These are phyloP conservation scores for Coniella vitis DNA, from an alignment of 2,329 filamentous ascomycete species.

Conservation along the genomic window DNA sequence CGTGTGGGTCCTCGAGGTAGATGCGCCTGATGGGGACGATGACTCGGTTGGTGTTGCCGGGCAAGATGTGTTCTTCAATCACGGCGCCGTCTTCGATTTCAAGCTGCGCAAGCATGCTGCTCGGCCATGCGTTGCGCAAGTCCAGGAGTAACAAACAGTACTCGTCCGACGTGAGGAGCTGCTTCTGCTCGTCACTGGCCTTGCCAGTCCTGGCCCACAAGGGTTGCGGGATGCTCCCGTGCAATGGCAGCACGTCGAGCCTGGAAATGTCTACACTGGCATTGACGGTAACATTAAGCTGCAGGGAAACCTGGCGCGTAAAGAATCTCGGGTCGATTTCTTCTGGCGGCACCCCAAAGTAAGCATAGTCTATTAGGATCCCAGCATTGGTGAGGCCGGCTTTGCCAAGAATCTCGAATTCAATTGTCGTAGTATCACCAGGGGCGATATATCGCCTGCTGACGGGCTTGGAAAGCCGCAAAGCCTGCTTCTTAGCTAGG, in stretches of 20 bases:
- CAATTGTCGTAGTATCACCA: constrained; percentile 62
- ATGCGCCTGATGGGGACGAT: constrained; percentile 70
- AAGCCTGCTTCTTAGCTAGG: constrained; percentile 65
- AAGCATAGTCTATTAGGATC: constrained; percentile 80
- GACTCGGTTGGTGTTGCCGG: constrained; percentile 65
- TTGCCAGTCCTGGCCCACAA: constrained; percentile 47
- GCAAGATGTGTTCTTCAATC: constrained; percentile 53
- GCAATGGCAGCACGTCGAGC: constrained; percentile 71
- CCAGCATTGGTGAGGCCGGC: constrained; percentile 73
- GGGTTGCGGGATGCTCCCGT: constrained; percentile 54
- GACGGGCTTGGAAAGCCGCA: constrained; percentile 47
- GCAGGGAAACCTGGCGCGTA: constrained; percentile 74
- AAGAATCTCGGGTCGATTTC: constrained; percentile 70
- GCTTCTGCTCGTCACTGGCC: constrained; percentile 23
- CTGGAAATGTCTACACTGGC: constrained; percentile 77
- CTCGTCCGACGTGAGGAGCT: constrained; percentile 45
- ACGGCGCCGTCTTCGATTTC: constrained; percentile 42
- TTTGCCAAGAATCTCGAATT: constrained; percentile 80
- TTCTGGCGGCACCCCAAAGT: constrained; percentile 63
- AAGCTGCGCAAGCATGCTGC: constrained; percentile 62
- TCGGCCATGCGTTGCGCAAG: constrained; percentile 85
- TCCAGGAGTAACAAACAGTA: constrained; percentile 78
- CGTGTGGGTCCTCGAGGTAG: constrained; percentile 69
- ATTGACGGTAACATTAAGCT: constrained; percentile 84
- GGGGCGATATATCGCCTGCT: constrained; percentile 57